Conservation (phyloP, 2,329 filamentous ascomycete genomes). For the Clonostachys solani region DNA sequence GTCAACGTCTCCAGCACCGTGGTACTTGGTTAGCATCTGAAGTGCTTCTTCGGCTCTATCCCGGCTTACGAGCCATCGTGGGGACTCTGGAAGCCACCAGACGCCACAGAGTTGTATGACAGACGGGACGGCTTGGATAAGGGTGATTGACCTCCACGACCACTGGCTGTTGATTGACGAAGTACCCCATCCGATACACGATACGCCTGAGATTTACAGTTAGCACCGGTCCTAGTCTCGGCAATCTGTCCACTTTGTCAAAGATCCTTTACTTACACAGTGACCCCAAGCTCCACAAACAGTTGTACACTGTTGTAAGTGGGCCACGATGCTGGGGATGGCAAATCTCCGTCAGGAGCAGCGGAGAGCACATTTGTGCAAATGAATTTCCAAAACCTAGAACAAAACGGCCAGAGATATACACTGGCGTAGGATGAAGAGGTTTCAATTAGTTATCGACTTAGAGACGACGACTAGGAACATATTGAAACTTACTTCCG, state of each 20-base stretch:
- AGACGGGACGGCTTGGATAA: conserved; percentile 60
- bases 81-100: conserved; percentile 63
- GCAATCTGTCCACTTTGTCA: too few relatives aligned
- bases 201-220: conserved; percentile 34
- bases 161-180: conserved; percentile 52
- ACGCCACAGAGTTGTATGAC: conserved; percentile 61
- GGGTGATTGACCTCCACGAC: conserved; percentile 63
- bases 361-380: conserved; percentile 57
- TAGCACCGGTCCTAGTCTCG: too few relatives aligned
- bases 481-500: conserved; percentile 12
- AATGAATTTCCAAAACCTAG: conserved; percentile 63
- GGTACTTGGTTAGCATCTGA: conserved; percentile 56
- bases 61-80: conserved; percentile 60
- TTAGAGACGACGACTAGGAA: not conserved
- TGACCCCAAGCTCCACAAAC: conserved; percentile 59
- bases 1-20: conserved; percentile 54
- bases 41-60: conserved; percentile 60
- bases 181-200: conserved; percentile 61
- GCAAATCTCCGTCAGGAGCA: conserved; percentile 61
- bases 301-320: conserved; percentile 64
- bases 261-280: conserved; percentile 16
- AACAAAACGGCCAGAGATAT: conserved; percentile 28
- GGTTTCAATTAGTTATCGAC: conserved; percentile 1
- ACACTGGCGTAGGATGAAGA: conserved; percentile 17
- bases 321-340: conserved; percentile 64